phyloP scores from a whole-genome alignment of 768 basidiomycete genomes.

The Gymnopilus junonius region DNA sequence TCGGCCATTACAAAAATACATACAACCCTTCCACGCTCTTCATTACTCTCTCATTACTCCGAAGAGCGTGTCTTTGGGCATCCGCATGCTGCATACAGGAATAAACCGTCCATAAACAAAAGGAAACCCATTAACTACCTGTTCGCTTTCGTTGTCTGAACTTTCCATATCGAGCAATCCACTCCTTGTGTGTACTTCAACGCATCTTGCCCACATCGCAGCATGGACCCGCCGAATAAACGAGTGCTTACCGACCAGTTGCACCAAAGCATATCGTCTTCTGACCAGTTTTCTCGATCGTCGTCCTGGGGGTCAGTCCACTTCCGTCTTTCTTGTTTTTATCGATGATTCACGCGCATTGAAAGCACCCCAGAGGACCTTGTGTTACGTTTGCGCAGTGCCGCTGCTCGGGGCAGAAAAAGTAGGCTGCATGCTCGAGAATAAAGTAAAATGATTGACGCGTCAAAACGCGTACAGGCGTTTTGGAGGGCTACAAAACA shows the following conservation, averaged over 20 bases:
- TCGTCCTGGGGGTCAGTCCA: constrained; percentile 15
- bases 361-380: constrained; percentile 53
- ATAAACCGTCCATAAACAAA: not conserved
- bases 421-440: constrained; percentile 41
- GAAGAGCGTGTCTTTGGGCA: not conserved
- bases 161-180: not conserved
- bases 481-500: constrained; percentile 61
- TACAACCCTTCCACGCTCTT: constrained; percentile 3
- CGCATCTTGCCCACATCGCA: not conserved
- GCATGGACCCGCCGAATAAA: constrained; percentile 26
- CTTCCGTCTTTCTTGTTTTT: not conserved
- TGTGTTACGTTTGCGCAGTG: constrained; percentile 54
- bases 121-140: not conserved
- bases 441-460: constrained; percentile 12
- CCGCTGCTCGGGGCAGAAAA: constrained; percentile 64
- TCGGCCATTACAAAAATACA: constrained; percentile 1
- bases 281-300: constrained; percentile 16
- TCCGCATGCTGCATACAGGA: not conserved
- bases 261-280: constrained; percentile 8
- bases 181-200: not conserved
- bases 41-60: not conserved
- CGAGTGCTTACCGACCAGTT: constrained; percentile 32
- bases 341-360: not conserved
- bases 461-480: constrained; percentile 46
- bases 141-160: not conserved